Base-by-base conservation (phyloP, 1,284 basidiomycete genomes). In the Trametes sp. region DNA sequence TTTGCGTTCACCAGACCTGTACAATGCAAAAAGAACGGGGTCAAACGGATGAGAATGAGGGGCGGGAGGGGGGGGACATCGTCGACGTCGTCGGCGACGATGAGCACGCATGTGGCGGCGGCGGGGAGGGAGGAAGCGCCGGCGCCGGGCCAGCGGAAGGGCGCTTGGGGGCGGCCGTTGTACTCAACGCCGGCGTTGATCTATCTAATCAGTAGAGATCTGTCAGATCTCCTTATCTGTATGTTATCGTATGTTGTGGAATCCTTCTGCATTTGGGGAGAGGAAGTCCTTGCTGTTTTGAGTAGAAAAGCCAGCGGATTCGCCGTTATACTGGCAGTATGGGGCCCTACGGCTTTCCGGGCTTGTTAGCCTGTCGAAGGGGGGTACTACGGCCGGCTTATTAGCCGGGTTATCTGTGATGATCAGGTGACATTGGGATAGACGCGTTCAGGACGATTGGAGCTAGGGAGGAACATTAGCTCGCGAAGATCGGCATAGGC, bases 331-430 rank as follows among this genome's bases (percentile, higher is more conserved):
- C 50, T 52, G 50, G 50, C 50, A 52, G 50, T 52, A 38, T 52
- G n/a, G n/a, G n/a, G n/a, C n/a, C n/a, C n/a, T n/a, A n/a, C n/a
- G n/a, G n/a, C n/a, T n/a, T n/a, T n/a, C 13, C 23, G 50, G 50
- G 23, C 33, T 38, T 36, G 50, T 24, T 38, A 52, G 50, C 50
- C 24, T 38, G 35, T 7, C 33, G 24, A 24, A 38, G n/a, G 11
- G 33, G 35, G 33, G 35, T 23, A 24, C 33, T 52, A 52, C 38
- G 50, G 11, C 50, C 24, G 50, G 5, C 35, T 36, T 38, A 38
- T 36, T 52, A 52, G 50, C 50, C 35, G 50, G 21, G 33, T 52
- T 36, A 52, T 52, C 50, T 52, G 50, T 52, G 50, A 52, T 52
- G 50, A 52, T 52, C 50, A 52, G 51, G 51, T 41, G 35, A n/a